Percentiles rank a stretch among this genome's conserved stretches.
These are phyloP conservation scores for Backusella australiensis DNA, from an alignment of 192 early-diverging fungal genomes.

Conservation along the genomic window DNA sequence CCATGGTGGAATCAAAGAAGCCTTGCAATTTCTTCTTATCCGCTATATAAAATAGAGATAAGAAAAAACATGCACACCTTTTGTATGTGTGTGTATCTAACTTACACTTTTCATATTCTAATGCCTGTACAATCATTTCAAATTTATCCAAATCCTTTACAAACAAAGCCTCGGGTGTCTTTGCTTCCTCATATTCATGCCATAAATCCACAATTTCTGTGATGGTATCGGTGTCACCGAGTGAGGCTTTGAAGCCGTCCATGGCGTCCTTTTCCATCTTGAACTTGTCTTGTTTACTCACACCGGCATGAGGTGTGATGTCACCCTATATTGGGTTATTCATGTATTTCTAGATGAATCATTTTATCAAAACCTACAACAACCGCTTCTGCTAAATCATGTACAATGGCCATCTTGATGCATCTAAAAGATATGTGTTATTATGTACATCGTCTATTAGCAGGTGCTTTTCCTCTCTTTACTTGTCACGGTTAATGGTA, in stretches of 20 bases:
- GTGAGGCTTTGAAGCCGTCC: constrained; percentile 51
- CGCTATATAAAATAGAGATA: constrained; percentile 23
- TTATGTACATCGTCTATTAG: too few species aligned
- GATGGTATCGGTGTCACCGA: constrained; percentile 56
- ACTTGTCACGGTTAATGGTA: constrained; percentile 54
- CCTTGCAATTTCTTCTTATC: constrained; percentile 61
- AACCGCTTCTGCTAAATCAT: constrained; percentile 86
- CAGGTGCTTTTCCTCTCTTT: not conserved
- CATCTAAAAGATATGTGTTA: constrained; percentile 40
- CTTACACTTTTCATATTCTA: constrained; percentile 86
- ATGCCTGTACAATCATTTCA: constrained; percentile 92
- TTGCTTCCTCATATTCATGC: constrained; percentile 81
- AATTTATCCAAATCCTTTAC: constrained; percentile 96
- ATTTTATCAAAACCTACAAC: constrained; percentile 47
- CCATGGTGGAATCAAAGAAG: constrained; percentile 81
- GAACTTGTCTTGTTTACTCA: constrained; percentile 78
- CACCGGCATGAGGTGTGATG: constrained; percentile 81
- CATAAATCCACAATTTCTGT: constrained; percentile 77
- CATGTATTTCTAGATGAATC: too few species aligned
- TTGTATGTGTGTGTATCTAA: not conserved
- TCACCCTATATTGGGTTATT: constrained; percentile 61
- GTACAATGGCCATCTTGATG: constrained; percentile 91
- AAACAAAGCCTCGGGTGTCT: constrained; percentile 72
- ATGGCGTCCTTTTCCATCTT: constrained; percentile 69
- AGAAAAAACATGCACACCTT: not conserved